Base-by-base conservation (phyloP, 148 eudicot genomes). In the Persicaria tinctoria region DNA sequence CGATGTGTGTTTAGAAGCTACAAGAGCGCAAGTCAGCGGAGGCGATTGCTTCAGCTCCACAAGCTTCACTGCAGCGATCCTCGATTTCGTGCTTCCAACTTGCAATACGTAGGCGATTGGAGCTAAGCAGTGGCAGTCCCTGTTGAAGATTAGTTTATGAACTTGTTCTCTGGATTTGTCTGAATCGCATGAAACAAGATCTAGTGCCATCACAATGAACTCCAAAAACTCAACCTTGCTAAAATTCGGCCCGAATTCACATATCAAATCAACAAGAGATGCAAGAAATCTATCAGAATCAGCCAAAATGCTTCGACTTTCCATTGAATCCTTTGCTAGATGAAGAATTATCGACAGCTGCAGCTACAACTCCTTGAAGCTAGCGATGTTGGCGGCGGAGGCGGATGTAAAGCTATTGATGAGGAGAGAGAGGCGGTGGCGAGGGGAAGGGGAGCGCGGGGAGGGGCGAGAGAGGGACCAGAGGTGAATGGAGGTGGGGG, bases 401-500 rank as follows among this genome's bases (percentile, higher is more conserved):
- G 13, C 41, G 60, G 68, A 7, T 68, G 75, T 32, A 45, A 55
- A 11, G 14, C 64, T 64, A 46, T 59, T 8, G 64, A 57, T 45
- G 45, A 73, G 80, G 9, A 59, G 47, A 45, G 10, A 59, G 72
- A 20, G 47, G 17, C 45, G 27, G 73, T 60, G 50, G 57, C 63
- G 60, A 60, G 72, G 57, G 75, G 66, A 51, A 55, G 60, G 32
- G 46, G 82, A 27, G 73, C 74, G n/a, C 73, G 74, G 20, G 55
- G 74, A 18, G 10, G 76, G 70, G 12, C 18, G 68, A 4, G 82
- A 83, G 60, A 73, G 41, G 46, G 85, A 84, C 88, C 90, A 87
- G 23, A 82, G 77, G 50, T 81, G 80, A 50, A 90, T 90, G 62
- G n/a, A 90, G 85, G 32, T 89, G 85, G 48, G 85, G 88, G 51